These are phyloP conservation scores for Teunomyces cretensis DNA, from an alignment of 805 yeast genomes.

Conservation along the genomic window DNA sequence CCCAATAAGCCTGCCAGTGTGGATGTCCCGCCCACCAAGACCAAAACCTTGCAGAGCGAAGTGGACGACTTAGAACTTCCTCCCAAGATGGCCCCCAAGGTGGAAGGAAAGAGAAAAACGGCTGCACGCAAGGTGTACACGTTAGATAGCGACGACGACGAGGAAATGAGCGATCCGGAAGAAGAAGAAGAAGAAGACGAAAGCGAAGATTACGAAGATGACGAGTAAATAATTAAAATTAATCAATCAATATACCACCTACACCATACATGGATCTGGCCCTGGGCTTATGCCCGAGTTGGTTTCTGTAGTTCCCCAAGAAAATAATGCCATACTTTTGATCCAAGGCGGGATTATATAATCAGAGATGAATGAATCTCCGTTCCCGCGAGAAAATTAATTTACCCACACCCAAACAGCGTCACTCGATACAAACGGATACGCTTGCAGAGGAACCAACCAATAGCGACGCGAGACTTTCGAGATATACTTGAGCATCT, in stretches of 20 bases:
- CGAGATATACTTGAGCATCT: too few species aligned
- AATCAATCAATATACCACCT: neutral
- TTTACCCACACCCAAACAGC: too few species aligned
- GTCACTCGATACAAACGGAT: too few species aligned
- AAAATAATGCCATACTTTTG: too few species aligned
- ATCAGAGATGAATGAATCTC: neutral
- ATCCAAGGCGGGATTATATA: neutral
- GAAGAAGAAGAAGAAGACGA: slow-evolving; percentile 7
- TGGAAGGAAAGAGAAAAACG: slow-evolving; percentile 5
- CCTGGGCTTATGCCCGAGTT: too few species aligned
- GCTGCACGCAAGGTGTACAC: slow-evolving; percentile 10
- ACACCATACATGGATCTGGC: too few species aligned
- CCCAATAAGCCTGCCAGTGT: neutral
- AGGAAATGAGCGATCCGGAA: slow-evolving; percentile 3
- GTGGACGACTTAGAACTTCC: slow-evolving; percentile 21
- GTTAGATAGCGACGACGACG: slow-evolving; percentile 18
- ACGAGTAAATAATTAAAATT: slow-evolving; percentile 10
- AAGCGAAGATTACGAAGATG: slow-evolving; percentile 9
- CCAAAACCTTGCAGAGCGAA: slow-evolving; percentile 18
- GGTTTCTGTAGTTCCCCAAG: too few species aligned
- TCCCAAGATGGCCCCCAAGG: slow-evolving; percentile 1
- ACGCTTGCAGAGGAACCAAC: too few species aligned
- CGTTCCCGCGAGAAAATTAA: too few species aligned
- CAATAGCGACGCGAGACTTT: too few species aligned
- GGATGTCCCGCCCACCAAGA: slow-evolving; percentile 4